Conservation (phyloP, 768 basidiomycete species). For the Auricularia sp. region DNA sequence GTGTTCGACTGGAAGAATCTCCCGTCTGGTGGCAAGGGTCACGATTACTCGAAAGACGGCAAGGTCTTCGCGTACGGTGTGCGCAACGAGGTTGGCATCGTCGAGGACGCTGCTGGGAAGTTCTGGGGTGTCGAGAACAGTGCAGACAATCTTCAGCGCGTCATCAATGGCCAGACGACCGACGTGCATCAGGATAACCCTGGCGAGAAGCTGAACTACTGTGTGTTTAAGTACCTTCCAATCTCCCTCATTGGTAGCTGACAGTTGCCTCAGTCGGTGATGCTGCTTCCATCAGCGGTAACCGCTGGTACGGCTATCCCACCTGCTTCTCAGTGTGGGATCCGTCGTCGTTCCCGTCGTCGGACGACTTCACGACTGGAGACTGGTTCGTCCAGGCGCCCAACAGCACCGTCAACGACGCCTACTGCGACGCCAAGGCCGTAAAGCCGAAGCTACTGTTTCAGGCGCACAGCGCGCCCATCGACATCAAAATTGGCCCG, state of each 20-base stretch:
- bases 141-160: background rate
- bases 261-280: background rate
- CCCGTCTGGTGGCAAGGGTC: background rate
- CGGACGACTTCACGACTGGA: background rate
- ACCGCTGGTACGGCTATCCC: background rate
- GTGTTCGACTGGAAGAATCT: slow-evolving; percentile 1
- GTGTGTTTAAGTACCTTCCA: background rate
- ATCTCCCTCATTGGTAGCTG: background rate
- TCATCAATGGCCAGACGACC: background rate
- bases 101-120: background rate
- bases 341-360: background rate
- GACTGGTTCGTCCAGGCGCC: slow-evolving; percentile 1
- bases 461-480: slow-evolving; percentile 38
- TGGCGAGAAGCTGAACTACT: background rate
- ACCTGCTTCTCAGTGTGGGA: background rate
- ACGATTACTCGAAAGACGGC: background rate
- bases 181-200: background rate
- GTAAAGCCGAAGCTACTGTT: slow-evolving; percentile 1
- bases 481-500: slow-evolving; percentile 35
- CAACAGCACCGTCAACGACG: slow-evolving; percentile 14
- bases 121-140: background rate
- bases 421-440: slow-evolving; percentile 24
- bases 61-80: background rate
- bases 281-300: background rate
- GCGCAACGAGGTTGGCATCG: background rate